Base-by-base conservation (phyloP, 2,329 filamentous ascomycete genomes). In the Ilyonectria robusta region DNA sequence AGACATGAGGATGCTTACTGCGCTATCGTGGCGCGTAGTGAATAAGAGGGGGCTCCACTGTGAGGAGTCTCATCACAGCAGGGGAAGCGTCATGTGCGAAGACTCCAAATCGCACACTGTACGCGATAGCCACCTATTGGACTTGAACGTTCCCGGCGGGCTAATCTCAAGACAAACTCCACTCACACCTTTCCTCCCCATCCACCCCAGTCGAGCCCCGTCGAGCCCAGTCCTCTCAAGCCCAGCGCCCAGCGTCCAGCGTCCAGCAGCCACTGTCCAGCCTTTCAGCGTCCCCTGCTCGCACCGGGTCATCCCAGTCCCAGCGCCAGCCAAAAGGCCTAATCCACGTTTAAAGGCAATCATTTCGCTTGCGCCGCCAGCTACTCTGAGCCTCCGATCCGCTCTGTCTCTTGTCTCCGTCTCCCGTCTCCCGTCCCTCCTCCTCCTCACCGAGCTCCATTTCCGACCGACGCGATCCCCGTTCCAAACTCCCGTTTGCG, bases 321-420 rank as follows among this genome's bases (percentile, higher is more conserved):
- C 79, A 75, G 76, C 76, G 69, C 72, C 76, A 75, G 75, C 74
- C 78, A 73, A 29, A 58, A 72, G 68, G 67, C 77, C 79, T 77
- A 81, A 80, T 72, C 73, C 80, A 81, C 80, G 78, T 80, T 81
- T 79, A 79, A 79, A 80, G 80, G 80, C 80, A 82, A 82, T 85
- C 84, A 86, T 86, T 78, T 86, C 84, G 84, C 84, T 86, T 86
- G 83, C 80, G 80, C 80, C 81, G 81, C 81, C 80, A 80, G 78
- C 78, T 78, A 78, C 79, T 79, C 79, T 84, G 81, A 84, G 83
- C 82, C 81, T 83, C 80, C 79, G 79, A 81, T 80, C 81, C 81
- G 78, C 76, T 77, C 74, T 73, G 74, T 75, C 57, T 75, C 63
- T 75, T 68, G 68, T 64, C 56, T 69, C 69, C 65, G 62, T 63